Percentiles rank a stretch among this genome's conserved stretches.
Evolutionary conservation across 164 flowering plant species (phyloP).

Genomic region (Stephania cephalantha): DNA sequence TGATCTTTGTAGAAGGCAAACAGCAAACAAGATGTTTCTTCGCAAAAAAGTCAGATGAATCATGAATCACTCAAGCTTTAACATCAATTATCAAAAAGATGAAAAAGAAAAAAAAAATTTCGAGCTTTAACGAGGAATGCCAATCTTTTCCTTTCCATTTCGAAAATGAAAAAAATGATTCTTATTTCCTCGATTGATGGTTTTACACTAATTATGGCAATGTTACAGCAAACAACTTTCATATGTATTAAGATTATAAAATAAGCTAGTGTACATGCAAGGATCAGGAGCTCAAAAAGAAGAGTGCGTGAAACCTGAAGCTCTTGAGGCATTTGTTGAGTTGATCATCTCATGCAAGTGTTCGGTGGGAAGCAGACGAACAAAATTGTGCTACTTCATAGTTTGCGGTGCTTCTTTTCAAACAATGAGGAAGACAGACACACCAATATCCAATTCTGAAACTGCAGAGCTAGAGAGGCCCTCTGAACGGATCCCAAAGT

Average conservation of each 20-base stretch:
- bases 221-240: not conserved
- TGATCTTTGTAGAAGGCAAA: no score
- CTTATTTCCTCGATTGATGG: no score
- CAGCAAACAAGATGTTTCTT: no score
- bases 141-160: no score
- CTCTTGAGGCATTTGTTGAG: not conserved
- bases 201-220: not conserved
- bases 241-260: not conserved
- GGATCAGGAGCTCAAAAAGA: not conserved
- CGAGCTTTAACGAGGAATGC: not conserved
- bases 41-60: no score
- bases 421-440: not conserved
- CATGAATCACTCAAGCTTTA: no score
- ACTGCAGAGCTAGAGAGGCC: constrained; percentile 9
- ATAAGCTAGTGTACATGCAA: not conserved
- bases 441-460: constrained; percentile 9
- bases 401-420: not conserved
- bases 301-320: not conserved
- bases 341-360: not conserved
- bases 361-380: not conserved
- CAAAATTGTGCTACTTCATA: not conserved
- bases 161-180: no score
- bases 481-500: constrained; percentile 6
- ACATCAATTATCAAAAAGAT: not conserved
- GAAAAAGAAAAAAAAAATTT: no score